Base-by-base conservation (phyloP, 805 yeast species). In the Blastobotrys robertii region DNA sequence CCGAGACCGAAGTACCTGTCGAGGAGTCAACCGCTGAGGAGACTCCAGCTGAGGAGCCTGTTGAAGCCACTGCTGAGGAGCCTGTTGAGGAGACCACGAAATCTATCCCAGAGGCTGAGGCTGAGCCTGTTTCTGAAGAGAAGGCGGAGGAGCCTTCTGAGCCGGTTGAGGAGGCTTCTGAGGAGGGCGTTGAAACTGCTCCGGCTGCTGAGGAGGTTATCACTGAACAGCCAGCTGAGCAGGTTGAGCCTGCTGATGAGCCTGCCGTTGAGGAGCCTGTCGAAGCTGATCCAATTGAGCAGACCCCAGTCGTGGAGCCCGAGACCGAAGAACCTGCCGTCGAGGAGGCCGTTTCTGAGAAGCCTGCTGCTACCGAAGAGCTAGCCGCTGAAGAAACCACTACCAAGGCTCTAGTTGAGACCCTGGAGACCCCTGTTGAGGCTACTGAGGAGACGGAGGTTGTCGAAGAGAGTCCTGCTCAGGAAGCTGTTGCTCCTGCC, bases 141-240 rank as follows among this genome's bases (percentile, higher is more conserved):
- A 10, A 10, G 12, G 8, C 9, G 12, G 32, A 30, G 32, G 32
- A 30, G 32, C 3, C 11, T 11, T 30, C 32, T 30, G 12, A 30
- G 32, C 11, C 4, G 32, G 12, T 11, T 10, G 32, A 30, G 9
- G 12, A 10, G 8, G 32, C 8, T n/a, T 8, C 34, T 3, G 14
- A 12, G 28, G 10, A 37, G 9, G 32, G 39, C 31, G 16, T 32
- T 33, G 43, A n/a, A 14, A 14, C 4, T 3, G 31, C 13, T 15
- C 25, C 43, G 13, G 25, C 32, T 8, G 39, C 30, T 11, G 39
- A 41, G 16, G 34, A 15, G 16, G 39, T 13, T 15, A 28, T 15
- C n/a, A 12, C 12, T 25, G 43, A 39, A 16, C 31, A 28, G 14
- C 34, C 33, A 13, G 39, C 30, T 19, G 6, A 14, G 4, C 31